These are phyloP conservation scores for Neofusicoccum kwambonambiense DNA, from an alignment of 2,329 filamentous ascomycete genomes.

Conservation along the genomic window DNA sequence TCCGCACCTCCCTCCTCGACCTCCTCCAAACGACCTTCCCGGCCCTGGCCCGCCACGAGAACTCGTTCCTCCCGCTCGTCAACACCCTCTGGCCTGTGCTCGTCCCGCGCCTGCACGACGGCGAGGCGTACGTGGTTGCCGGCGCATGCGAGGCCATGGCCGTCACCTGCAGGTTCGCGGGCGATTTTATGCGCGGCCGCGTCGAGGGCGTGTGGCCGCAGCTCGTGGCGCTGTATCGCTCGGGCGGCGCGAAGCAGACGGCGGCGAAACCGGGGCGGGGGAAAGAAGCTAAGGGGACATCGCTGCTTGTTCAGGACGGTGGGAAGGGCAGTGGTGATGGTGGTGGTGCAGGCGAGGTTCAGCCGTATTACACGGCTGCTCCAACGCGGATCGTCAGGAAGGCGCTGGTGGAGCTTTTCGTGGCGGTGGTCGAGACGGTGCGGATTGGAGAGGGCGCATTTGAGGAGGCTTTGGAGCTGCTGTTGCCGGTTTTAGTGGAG, in stretches of 20 bases:
- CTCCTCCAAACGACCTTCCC: constrained; percentile 72
- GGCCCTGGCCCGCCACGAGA: constrained; percentile 72
- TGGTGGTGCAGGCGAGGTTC: not conserved
- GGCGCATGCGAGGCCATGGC: constrained; percentile 69
- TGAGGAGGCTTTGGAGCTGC: constrained; percentile 66
- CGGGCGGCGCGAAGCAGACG: not conserved
- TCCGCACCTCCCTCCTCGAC: constrained; percentile 75
- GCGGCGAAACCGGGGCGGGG: not conserved
- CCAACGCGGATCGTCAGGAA: constrained; percentile 65
- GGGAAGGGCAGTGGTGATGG: not conserved
- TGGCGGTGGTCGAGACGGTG: constrained; percentile 62
- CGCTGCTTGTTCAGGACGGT: not conserved
- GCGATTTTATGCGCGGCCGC: constrained; percentile 76
- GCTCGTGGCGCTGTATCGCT: constrained; percentile 38
- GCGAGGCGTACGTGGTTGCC: constrained; percentile 66
- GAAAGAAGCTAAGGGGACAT: not conserved
- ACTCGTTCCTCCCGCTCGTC: constrained; percentile 82
- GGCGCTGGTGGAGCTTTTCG: constrained; percentile 59
- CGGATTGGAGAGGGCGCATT: constrained; percentile 63
- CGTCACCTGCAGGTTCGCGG: constrained; percentile 68
- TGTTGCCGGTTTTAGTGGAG: constrained; percentile 43
- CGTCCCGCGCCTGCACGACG: constrained; percentile 63
- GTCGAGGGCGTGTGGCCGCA: constrained; percentile 71
- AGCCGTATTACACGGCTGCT: constrained; percentile 49
- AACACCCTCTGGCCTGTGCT: constrained; percentile 90